Evolutionary conservation across 441 rosid genomes (phyloP), one percentile per base, ranked within the genome.

Genomic region (Croton laevigatus): DNA sequence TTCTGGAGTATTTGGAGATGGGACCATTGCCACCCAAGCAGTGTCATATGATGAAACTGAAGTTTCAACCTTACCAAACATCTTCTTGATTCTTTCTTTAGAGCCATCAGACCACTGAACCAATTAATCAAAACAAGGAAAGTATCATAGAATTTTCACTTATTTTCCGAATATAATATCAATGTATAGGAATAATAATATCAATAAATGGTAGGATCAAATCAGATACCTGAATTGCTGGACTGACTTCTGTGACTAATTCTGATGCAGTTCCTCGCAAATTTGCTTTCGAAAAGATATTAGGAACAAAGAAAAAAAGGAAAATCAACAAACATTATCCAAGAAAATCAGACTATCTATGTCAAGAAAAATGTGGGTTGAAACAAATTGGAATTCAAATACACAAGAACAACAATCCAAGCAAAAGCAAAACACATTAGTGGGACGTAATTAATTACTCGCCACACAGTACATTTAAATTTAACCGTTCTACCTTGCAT

Each of bases 21-120:
- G 96, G 52, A 86, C 80, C 98, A 91, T 91, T 44, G 98, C 95
- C 10, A 90, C 88, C 97, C 97, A 90, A 52, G 95, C 95, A 73
- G 95, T 94, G 79, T 94, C 98, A 62, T 88, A 91, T 0, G 96
- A 79, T 44, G 97, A 94, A 59, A 83, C 81, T 20, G 93, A 86
- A 40, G 88, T 82, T 65, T 88, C 91, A 52, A 82, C 74, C 72
- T 83, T 78, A 59, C 77, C 75, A 70, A 93, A 88, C 91, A 91
- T 77, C 60, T 78, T 79, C 85, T 78, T 82, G 44, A 86, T 78
- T 54, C 77, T 85, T 75, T 85, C 89, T 76, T 79, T 85, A 20
- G 82, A 71, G 62, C 72, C 79, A 71, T 84, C 81, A 62, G 76
- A 76, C 42, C 71, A 40, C 88, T 86, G 83, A 40, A 73, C 16